Conservation (phyloP, 1,284 basidiomycete genomes). For the Ceratorhiza oryzae-sativae region DNA sequence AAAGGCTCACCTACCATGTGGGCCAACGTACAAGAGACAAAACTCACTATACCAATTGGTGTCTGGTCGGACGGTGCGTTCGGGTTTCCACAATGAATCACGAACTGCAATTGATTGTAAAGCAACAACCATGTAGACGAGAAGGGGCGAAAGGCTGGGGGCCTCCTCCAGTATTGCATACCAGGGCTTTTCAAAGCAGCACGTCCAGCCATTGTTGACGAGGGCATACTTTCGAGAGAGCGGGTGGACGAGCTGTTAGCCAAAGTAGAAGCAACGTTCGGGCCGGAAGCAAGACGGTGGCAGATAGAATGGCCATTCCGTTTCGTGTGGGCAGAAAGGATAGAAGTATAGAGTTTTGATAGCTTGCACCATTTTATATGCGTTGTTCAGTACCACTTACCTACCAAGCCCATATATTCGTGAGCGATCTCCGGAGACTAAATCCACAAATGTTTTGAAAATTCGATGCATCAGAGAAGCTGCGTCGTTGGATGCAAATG, state of each 20-base stretch:
- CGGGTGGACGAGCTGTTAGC: constrained; percentile 1
- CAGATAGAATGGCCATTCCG: constrained; percentile 21
- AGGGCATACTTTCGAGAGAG: constrained; percentile 22
- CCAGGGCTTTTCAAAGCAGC: constrained; percentile 8
- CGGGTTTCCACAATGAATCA: too few species aligned
- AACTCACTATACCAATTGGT: constrained; percentile 19
- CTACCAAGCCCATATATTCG: too few species aligned
- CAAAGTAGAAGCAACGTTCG: not conserved
- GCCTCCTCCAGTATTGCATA: constrained; percentile 18
- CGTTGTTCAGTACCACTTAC: too few species aligned
- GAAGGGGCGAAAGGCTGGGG: constrained; percentile 1
- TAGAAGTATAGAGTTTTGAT: not conserved
- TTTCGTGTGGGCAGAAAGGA: constrained; percentile 28
- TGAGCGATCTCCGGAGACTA: too few species aligned
- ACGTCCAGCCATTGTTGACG: constrained; percentile 13
- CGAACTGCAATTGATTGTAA: not conserved
- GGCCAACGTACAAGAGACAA: constrained; percentile 16
- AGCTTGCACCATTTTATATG: too few species aligned
- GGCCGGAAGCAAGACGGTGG: constrained; percentile 9
- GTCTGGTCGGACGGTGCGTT: constrained; percentile 24
- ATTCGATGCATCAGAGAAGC: too few species aligned
- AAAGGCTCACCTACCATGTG: constrained; percentile 9
- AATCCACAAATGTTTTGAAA: too few species aligned
- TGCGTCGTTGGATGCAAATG: too few species aligned
- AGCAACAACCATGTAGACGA: not conserved